Evolutionary conservation across 148 eudicot genomes (phyloP), one percentile per base, ranked within the genome.

Genomic region (Tetragonia tetragonoides): DNA sequence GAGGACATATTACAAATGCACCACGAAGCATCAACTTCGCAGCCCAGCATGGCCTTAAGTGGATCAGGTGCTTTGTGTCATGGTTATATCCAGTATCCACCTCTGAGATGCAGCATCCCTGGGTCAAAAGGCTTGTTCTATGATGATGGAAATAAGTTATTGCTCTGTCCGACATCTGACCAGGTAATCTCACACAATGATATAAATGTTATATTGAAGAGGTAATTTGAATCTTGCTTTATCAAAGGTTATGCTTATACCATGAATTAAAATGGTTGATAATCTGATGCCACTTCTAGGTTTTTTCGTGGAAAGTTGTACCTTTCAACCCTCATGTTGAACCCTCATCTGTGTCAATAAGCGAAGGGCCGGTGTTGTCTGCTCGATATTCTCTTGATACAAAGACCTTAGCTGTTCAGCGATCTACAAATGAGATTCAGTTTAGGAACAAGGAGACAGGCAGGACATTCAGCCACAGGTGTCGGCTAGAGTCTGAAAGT

Each of bases 1-100:
- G 51, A 62, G 77, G 78, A 70, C 70, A 54, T 75, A 66, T 47
- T 39, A 83, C 78, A 69, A 28, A 95, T 95, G 97, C 78, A 75
- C 72, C 80, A 81, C 40, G 84, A 87, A 81, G 88, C 92, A 79
- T 93, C 99, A 71, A 89, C 88, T 80, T 92, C 99, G 70, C 91
- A 85, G 66, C 78, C 88, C 64, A 82, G 81, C 78, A 65, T 60
- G 81, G 84, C 89, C 68, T 87, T 82, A 60, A 82, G 86, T 81
- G 97, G 90, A 86, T 89, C 97, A 80, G 91, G 90, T 84, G 92
- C 94, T 81, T 75, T 93, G 51, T 95, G 97, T 68, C 99, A 95
- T 90, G 93, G 88, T 74, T 93, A 90, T 82, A 86, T 93, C 70
- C 89, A 90, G 70, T 83, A 88, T 85, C 97, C 97, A 60, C 97